Percentiles rank a stretch among this genome's conserved stretches.
These are phyloP conservation scores for Ascomycota sp. DNA, from an alignment of 2,329 filamentous ascomycete genomes.

Conservation along the genomic window DNA sequence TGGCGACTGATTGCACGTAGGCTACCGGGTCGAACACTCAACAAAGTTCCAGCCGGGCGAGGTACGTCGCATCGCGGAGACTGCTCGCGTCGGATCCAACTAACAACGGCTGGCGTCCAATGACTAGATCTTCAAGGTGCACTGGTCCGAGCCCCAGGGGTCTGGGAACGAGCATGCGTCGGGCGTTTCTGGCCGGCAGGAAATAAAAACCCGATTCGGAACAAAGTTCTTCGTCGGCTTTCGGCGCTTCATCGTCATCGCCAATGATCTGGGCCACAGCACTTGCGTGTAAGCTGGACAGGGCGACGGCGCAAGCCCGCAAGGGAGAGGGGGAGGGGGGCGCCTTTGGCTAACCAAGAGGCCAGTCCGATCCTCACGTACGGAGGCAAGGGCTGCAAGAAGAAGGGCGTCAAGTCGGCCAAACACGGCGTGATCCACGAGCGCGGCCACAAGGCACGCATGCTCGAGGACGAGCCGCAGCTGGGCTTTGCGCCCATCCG, in stretches of 20 bases:
- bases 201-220: conserved; percentile 13
- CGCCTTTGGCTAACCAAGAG: background rate
- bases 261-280: conserved; percentile 29
- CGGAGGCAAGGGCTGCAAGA: conserved; percentile 27
- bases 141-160: conserved; percentile 32
- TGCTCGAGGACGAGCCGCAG: conserved; percentile 20
- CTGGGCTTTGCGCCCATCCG: conserved; percentile 27
- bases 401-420: conserved; percentile 27
- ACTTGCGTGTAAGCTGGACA: conserved; percentile 28
- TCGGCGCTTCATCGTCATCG: conserved; percentile 33
- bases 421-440: conserved; percentile 34
- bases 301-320: no score
- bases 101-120: background rate
- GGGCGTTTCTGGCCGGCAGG: conserved; percentile 13
- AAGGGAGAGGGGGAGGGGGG: no score
- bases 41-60: conserved; percentile 19
- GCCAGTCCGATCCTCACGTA: conserved; percentile 35
- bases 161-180: conserved; percentile 10
- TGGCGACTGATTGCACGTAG: conserved; percentile 7
- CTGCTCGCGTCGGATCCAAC: background rate
- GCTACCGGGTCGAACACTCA: conserved; percentile 19
- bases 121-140: conserved; percentile 30
- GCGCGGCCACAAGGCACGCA: conserved; percentile 10
- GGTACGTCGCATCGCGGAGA: conserved; percentile 8
- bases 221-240: conserved; percentile 26